A percentile compares a stretch with the other conserved stretches of the same genome.
Evolutionary conservation across 148 eudicot genomes (phyloP).

Genomic region (Heliamphora exappendiculata): DNA sequence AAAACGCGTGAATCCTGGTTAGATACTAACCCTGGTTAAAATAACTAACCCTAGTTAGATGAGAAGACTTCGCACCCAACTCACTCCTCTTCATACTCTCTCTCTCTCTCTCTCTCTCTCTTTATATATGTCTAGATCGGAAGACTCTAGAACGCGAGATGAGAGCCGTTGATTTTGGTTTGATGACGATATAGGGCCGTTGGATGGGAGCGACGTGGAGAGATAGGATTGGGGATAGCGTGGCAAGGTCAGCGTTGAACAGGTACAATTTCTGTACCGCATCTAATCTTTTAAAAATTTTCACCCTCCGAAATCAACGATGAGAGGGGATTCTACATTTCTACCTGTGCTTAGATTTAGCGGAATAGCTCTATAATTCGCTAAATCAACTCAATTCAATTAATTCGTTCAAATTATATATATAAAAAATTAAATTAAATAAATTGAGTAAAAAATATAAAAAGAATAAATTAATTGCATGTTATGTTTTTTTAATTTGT

Average conservation of each 20-base stretch:
- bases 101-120: neutral
- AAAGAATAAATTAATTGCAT: no score
- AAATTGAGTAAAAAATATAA: no score
- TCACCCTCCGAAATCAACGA: no score
- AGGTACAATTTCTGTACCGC: no score
- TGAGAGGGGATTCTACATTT: no score
- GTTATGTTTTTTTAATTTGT: no score
- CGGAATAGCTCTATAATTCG: no score
- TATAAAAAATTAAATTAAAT: no score
- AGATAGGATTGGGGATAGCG: conserved; percentile 14
- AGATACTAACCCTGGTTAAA: conserved; percentile 21
- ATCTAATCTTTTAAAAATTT: no score
- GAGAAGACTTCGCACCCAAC: neutral
- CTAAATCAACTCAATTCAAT: no score
- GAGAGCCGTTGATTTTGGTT: conserved; percentile 10
- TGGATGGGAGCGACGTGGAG: conserved; percentile 4
- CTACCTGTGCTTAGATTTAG: no score
- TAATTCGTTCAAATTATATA: no score
- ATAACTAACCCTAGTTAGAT: neutral
- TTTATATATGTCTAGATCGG: neutral
- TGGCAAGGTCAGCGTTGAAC: conserved; percentile 24
- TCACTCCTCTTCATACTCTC: neutral
- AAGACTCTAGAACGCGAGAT: conserved; percentile 30
- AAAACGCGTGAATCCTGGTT: neutral
- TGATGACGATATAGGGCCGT: conserved; percentile 5